Conservation (phyloP, 2,329 filamentous ascomycete species). For the Trichoderma lentiforme region DNA sequence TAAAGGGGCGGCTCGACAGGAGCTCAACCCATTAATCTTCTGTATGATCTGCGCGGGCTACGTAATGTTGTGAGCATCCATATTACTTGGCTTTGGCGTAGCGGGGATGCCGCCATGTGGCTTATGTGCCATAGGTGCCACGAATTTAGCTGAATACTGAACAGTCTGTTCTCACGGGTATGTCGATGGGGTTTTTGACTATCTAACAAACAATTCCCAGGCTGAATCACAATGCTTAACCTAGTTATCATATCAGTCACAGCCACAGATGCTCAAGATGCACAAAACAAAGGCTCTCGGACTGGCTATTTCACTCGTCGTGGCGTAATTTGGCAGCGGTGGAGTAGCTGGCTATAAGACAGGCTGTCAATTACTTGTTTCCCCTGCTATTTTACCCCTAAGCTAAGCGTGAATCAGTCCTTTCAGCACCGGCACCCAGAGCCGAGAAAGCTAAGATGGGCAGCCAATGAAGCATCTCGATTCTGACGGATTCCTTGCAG, state of each 20-base stretch:
- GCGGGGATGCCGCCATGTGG: neutral
- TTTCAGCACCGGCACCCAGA: constrained; percentile 3
- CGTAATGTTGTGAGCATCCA: neutral
- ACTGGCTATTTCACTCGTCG: neutral
- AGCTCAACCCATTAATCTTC: neutral
- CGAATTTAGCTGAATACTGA: neutral
- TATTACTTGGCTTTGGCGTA: neutral
- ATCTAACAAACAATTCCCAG: neutral
- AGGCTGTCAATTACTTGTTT: neutral
- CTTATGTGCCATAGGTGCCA: neutral
- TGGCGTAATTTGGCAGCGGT: neutral
- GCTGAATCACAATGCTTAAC: neutral
- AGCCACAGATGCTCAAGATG: neutral
- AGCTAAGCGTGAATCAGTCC: neutral
- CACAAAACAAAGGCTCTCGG: neutral
- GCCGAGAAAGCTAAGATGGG: neutral
- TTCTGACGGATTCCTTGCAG: neutral
- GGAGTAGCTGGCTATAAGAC: neutral
- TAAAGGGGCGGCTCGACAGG: neutral
- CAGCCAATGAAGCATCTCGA: neutral
- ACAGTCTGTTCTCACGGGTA: neutral
- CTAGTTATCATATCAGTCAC: neutral
- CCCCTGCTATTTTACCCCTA: neutral
- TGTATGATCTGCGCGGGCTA: neutral
- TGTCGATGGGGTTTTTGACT: neutral